Conservation (phyloP, 768 basidiomycete genomes). For the Rhodotorula sphaerocarpa region DNA sequence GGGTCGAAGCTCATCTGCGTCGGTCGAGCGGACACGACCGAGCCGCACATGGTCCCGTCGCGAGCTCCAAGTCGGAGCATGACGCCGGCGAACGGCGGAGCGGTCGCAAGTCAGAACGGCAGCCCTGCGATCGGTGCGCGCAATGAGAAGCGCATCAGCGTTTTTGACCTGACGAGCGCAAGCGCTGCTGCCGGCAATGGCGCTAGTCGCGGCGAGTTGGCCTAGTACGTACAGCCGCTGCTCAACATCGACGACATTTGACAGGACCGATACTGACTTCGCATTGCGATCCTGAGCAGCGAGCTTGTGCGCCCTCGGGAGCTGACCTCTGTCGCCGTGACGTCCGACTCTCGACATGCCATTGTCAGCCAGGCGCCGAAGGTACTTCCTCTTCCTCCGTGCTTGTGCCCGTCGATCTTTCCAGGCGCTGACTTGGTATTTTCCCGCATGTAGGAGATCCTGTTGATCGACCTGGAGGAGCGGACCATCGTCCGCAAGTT, state of each 20-base stretch:
- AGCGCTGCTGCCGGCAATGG: neutral
- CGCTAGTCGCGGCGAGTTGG: slow-evolving; percentile 55
- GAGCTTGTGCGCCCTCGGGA: slow-evolving; percentile 45
- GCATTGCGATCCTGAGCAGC: slow-evolving; percentile 3
- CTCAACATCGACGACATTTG: too few species aligned
- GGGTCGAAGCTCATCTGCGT: slow-evolving; percentile 73
- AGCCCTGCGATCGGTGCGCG: slow-evolving; percentile 12
- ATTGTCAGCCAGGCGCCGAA: slow-evolving; percentile 80
- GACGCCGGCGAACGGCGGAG: slow-evolving; percentile 13
- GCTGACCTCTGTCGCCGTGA: slow-evolving; percentile 53
- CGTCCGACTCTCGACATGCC: slow-evolving; percentile 67
- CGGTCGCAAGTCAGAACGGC: neutral
- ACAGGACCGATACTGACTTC: too few species aligned
- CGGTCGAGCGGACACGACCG: slow-evolving; percentile 47
- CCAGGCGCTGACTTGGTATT: neutral
- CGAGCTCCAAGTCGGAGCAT: slow-evolving; percentile 14
- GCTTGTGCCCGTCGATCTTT: too few species aligned
- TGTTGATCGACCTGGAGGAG: slow-evolving; percentile 70
- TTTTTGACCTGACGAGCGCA: slow-evolving; percentile 58
- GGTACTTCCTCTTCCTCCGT: slow-evolving; percentile 53
- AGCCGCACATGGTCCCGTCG: slow-evolving; percentile 31
- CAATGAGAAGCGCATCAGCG: slow-evolving; percentile 54
- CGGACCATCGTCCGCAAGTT: slow-evolving; percentile 66
- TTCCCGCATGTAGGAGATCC: slow-evolving; percentile 61
- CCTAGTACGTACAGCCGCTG: slow-evolving; percentile 64